These are phyloP conservation scores for Rutidosis leptorrhynchoides DNA, from an alignment of 129 eudicot species.

Conservation along the genomic window DNA sequence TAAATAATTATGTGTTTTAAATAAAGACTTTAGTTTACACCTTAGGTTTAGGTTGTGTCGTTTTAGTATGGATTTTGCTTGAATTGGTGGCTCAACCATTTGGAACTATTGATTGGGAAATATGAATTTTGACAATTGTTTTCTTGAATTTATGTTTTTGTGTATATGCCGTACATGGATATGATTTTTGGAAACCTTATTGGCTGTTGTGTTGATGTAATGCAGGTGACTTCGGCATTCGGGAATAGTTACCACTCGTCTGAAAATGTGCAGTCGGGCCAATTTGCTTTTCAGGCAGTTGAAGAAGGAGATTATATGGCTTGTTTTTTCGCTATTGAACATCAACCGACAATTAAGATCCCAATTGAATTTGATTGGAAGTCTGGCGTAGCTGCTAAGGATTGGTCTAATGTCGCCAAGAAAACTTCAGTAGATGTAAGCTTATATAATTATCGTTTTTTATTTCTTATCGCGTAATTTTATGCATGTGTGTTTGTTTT, in stretches of 20 bases:
- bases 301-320: conserved; percentile 78
- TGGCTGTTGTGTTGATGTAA: conserved; percentile 12
- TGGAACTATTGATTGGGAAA: neutral
- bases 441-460: neutral
- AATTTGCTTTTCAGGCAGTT: conserved; percentile 58
- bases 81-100: neutral
- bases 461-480: neutral
- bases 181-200: neutral
- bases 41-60: neutral
- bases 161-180: neutral
- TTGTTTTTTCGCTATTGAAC: conserved; percentile 58
- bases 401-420: conserved; percentile 25
- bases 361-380: conserved; percentile 77
- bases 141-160: neutral
- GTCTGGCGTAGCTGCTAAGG: conserved; percentile 64
- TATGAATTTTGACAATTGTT: neutral
- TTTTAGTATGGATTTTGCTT: neutral
- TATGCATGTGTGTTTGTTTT: neutral
- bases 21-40: neutral
- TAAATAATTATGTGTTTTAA: neutral
- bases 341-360: conserved; percentile 43
- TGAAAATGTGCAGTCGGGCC: conserved; percentile 56
- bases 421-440: conserved; percentile 20
- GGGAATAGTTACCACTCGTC: conserved; percentile 63
- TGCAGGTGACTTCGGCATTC: conserved; percentile 54